These are phyloP conservation scores for Lophium mytilinum DNA, from an alignment of 495 filamentous ascomycete species.

Conservation along the genomic window DNA sequence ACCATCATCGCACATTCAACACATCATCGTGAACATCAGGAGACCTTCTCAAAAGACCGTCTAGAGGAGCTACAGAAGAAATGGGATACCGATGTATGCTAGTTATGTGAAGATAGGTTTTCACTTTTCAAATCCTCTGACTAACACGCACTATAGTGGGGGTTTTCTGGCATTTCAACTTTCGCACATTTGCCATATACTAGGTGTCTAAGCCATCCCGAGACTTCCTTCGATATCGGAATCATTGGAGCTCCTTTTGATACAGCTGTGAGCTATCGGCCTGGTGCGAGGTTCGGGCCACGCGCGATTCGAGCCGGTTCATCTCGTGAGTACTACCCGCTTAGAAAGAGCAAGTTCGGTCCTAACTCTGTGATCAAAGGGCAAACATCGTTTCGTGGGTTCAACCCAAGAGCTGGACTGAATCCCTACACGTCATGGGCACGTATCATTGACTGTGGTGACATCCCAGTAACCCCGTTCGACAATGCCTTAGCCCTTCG, in stretches of 20 bases:
- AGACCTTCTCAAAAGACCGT: constrained; percentile 7
- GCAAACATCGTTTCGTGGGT: constrained; percentile 64
- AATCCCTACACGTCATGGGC: constrained; percentile 74
- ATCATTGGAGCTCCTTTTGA: constrained; percentile 81
- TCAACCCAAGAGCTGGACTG: constrained; percentile 66
- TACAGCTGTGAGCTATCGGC: constrained; percentile 71
- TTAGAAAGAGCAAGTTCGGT: no score
- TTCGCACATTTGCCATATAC: constrained; percentile 72
- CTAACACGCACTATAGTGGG: constrained; percentile 45
- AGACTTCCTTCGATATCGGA: constrained; percentile 64
- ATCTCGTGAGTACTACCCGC: constrained; percentile 6
- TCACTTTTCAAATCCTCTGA: neutral
- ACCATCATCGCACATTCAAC: constrained; percentile 10
- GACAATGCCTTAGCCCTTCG: constrained; percentile 67
- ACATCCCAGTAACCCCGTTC: constrained; percentile 72
- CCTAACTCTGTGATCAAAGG: constrained; percentile 47
- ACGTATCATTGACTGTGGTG: constrained; percentile 69
- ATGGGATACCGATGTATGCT: constrained; percentile 46
- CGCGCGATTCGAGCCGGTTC: constrained; percentile 65
- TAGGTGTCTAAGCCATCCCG: constrained; percentile 63
- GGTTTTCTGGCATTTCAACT: constrained; percentile 67
- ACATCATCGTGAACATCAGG: constrained; percentile 11
- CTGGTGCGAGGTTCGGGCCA: constrained; percentile 73
- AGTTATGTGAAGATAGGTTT: constrained; percentile 3
- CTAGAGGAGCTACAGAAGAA: constrained; percentile 44